Conservation (phyloP, 202 grass and related monocot genomes). For the Elaeis oleifera region DNA sequence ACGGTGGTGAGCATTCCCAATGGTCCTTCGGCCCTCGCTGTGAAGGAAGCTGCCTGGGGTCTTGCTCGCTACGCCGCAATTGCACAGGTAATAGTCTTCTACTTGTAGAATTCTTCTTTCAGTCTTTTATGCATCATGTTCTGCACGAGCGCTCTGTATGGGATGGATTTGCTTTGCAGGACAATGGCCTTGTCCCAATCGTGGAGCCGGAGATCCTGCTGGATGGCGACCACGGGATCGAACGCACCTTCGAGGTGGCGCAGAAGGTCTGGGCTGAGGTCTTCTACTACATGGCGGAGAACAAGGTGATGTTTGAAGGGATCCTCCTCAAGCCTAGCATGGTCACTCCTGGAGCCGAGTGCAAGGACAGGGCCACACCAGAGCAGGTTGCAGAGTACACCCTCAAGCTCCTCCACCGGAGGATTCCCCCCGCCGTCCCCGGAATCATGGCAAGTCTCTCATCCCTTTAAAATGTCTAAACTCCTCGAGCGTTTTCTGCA, state of each 20-base stretch:
- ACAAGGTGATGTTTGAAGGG: constrained; percentile 14
- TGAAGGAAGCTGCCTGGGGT: constrained; percentile 13
- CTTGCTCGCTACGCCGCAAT: constrained; percentile 14
- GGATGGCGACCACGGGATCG: constrained; percentile 6
- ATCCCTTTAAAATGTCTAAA: background rate
- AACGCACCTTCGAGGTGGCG: constrained; percentile 7
- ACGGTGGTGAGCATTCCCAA: constrained; percentile 16
- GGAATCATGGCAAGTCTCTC: constrained; percentile 9
- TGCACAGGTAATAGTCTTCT: background rate
- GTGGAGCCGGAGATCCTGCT: constrained; percentile 15
- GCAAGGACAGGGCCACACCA: constrained; percentile 7
- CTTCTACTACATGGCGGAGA: constrained; percentile 6
- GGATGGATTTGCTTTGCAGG: background rate
- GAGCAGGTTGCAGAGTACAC: constrained; percentile 5
- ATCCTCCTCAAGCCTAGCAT: constrained; percentile 16
- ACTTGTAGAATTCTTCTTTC: too few relatives aligned
- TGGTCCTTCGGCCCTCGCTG: constrained; percentile 14
- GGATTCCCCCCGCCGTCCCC: constrained; percentile 10
- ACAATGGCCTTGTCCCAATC: constrained; percentile 4
- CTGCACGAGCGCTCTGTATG: too few relatives aligned
- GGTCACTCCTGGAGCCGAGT: constrained; percentile 6
- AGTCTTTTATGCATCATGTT: too few relatives aligned
- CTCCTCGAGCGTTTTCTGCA: too few relatives aligned
- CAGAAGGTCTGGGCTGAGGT: constrained; percentile 8
- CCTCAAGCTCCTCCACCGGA: constrained; percentile 6